These are phyloP conservation scores for Pythium dissimile DNA, from an alignment of 352 stramenopile species.

Conservation along the genomic window DNA sequence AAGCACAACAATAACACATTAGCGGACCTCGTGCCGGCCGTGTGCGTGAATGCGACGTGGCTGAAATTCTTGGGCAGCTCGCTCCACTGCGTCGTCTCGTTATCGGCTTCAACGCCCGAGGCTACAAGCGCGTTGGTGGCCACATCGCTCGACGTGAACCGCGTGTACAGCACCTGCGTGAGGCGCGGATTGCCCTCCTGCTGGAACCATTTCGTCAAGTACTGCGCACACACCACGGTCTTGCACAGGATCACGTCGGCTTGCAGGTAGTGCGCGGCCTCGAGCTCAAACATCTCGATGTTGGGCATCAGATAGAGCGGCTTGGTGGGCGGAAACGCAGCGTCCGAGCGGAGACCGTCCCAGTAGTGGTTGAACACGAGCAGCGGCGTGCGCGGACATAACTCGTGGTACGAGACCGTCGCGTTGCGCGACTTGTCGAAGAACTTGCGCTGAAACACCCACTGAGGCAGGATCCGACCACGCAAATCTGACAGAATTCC, in stretches of 20 bases:
- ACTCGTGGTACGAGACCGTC: conserved; percentile 27
- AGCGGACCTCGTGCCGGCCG: conserved; percentile 31
- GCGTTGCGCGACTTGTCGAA: conserved; percentile 3
- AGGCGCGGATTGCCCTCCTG: conserved; percentile 53
- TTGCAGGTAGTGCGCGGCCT: conserved; percentile 35
- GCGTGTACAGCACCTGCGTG: conserved; percentile 46
- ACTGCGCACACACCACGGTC: conserved; percentile 31
- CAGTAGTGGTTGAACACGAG: conserved; percentile 37
- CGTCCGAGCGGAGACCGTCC: conserved; percentile 8
- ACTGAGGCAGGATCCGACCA: conserved; percentile 23
- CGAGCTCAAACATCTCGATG: conserved; percentile 47
- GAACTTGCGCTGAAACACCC: conserved; percentile 22
- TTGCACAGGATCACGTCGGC: conserved; percentile 57
- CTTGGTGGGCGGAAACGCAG: conserved; percentile 17
- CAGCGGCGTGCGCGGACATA: conserved; percentile 26
- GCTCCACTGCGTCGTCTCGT: background rate
- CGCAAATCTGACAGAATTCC: background rate
- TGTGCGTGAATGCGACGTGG: conserved; percentile 41
- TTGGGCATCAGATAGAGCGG: conserved; percentile 24
- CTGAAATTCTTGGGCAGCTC: conserved; percentile 30
- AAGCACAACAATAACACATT: background rate
- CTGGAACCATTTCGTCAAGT: conserved; percentile 41
- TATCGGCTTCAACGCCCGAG: background rate
- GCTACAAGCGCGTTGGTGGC: conserved; percentile 8
- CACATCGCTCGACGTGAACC: conserved; percentile 49